Evolutionary conservation across 257 asterid genomes (phyloP).

Genomic region (Ilex aquifolium): DNA sequence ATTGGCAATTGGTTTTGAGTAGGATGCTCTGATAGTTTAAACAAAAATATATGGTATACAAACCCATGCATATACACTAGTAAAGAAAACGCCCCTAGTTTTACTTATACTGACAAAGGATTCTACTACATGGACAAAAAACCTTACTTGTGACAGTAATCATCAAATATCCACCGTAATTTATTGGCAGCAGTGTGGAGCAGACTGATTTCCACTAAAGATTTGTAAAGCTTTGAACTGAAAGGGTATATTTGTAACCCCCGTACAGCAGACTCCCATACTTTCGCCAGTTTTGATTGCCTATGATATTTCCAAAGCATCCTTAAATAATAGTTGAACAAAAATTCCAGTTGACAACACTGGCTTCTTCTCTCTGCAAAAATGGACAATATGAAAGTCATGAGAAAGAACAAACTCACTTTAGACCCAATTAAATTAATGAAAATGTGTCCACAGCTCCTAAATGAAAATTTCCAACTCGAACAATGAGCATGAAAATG

Average conservation of each 20-base stretch:
- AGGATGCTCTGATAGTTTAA: no score
- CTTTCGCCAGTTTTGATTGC: conserved; percentile 47
- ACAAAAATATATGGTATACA: no score
- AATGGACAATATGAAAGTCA: conserved; percentile 5
- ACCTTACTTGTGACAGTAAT: conserved; percentile 51
- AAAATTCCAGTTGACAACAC: conserved; percentile 62
- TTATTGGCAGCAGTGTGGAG: conserved; percentile 73
- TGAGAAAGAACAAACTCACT: neutral
- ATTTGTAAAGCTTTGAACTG: conserved; percentile 48
- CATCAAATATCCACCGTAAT: conserved; percentile 72
- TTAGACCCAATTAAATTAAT: neutral
- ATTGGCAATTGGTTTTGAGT: no score
- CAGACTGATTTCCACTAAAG: conserved; percentile 59
- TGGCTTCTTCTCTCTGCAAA: conserved; percentile 74
- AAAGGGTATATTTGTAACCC: conserved; percentile 81
- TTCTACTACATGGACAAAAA: neutral
- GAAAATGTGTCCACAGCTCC: no score
- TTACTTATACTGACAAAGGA: no score
- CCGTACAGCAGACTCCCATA: conserved; percentile 60
- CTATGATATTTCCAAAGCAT: conserved; percentile 47
- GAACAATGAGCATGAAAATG: neutral
- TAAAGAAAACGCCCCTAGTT: no score
- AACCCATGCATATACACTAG: no score
- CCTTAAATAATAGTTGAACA: conserved; percentile 65
- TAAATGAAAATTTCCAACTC: no score